These are phyloP conservation scores for Myxozyma melibiosi DNA, from an alignment of 805 yeast genomes.

Conservation along the genomic window DNA sequence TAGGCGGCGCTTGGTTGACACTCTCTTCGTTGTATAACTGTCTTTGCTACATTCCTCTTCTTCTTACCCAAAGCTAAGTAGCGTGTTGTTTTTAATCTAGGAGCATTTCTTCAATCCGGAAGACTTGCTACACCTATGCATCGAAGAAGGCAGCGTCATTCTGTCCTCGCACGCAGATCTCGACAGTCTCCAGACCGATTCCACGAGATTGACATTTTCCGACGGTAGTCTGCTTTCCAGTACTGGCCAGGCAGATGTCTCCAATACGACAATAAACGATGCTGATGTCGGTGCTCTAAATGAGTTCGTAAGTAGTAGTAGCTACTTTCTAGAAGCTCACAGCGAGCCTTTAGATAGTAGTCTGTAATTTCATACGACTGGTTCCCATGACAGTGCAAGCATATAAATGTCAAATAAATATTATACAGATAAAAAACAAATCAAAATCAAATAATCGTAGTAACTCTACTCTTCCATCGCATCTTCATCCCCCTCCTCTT, in stretches of 20 bases:
- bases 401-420: not conserved
- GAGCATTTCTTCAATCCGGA: constrained; percentile 11
- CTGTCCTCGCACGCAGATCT: constrained; percentile 1
- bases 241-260: not conserved
- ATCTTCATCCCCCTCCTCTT: constrained; percentile 32
- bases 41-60: too few species aligned
- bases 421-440: not conserved
- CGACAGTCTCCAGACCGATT: not conserved
- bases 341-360: too few species aligned
- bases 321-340: too few species aligned
- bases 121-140: not conserved
- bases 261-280: not conserved
- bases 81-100: not conserved
- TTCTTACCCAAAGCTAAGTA: too few species aligned
- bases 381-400: too few species aligned
- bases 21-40: constrained; percentile 1
- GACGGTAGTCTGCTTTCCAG: not conserved
- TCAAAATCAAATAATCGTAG: not conserved
- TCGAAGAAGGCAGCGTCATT: not conserved
- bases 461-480: constrained; percentile 7
- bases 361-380: too few species aligned
- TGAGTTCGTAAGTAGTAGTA: too few species aligned
- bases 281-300: too few species aligned
- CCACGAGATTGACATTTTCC: not conserved
- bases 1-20: not conserved